Evolutionary conservation across 2,329 filamentous ascomycete genomes (phyloP).

Genomic region (Colletotrichum echinochloae): DNA sequence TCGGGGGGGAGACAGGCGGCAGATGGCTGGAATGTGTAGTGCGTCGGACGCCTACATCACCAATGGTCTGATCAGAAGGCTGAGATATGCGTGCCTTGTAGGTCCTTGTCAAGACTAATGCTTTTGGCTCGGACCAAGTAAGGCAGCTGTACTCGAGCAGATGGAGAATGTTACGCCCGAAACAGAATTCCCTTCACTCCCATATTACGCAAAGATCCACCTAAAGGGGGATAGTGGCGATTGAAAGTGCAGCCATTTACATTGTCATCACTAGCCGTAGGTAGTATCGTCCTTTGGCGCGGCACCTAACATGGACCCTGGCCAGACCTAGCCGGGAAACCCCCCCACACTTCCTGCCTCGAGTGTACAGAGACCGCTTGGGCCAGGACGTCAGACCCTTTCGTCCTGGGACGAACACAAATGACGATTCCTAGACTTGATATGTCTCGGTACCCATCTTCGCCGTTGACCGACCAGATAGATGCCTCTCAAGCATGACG

Average conservation of each 20-base stretch:
- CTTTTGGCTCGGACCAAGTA: background rate
- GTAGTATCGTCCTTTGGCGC: conserved; percentile 14
- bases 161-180: background rate
- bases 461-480: conserved; percentile 9
- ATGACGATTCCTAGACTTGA: conserved; percentile 8
- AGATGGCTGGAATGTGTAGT: conserved; percentile 18
- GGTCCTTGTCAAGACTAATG: background rate
- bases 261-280: conserved; percentile 22
- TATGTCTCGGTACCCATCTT: conserved; percentile 7
- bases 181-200: too few relatives aligned
- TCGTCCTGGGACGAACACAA: conserved; percentile 3
- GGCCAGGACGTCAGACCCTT: conserved; percentile 15
- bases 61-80: background rate
- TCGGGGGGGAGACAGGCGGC: background rate
- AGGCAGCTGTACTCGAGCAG: background rate
- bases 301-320: conserved; percentile 8
- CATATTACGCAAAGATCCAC: background rate
- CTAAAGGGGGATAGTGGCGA: background rate
- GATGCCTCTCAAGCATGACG: conserved; percentile 2
- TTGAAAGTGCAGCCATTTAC: conserved; percentile 4
- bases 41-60: conserved; percentile 1
- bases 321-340: conserved; percentile 3
- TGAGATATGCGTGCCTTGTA: background rate
- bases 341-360: background rate
- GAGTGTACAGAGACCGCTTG: conserved; percentile 22